A percentile compares a stretch with the other conserved stretches of the same genome.
These are phyloP conservation scores for Neurospora sp. DNA, from an alignment of 495 filamentous ascomycete genomes.

Conservation along the genomic window DNA sequence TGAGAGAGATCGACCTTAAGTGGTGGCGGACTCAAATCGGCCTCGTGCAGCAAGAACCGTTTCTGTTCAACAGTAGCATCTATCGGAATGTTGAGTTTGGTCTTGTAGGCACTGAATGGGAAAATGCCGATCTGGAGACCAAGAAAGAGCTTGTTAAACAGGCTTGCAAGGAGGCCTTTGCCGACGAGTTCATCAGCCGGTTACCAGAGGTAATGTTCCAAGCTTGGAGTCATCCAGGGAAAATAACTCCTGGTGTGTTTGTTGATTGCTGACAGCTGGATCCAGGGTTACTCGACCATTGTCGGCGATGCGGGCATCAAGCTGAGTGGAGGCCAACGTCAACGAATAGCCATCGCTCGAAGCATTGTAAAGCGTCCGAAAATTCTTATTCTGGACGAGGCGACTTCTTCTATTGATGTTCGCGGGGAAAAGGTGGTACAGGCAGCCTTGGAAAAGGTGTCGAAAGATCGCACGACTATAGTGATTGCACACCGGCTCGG, in stretches of 20 bases:
- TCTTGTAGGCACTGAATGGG: slow-evolving; percentile 52
- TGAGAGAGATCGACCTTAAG: slow-evolving; percentile 45
- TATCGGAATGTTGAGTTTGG: slow-evolving; percentile 57
- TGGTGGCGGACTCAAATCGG: slow-evolving; percentile 59
- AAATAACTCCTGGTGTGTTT: background rate
- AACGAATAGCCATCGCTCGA: slow-evolving; percentile 58
- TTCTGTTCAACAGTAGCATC: slow-evolving; percentile 60
- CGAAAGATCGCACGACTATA: slow-evolving; percentile 46
- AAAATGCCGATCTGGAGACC: slow-evolving; percentile 35
- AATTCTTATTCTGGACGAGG: slow-evolving; percentile 80
- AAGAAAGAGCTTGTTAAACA: slow-evolving; percentile 47
- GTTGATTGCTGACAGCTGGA: background rate
- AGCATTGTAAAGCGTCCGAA: slow-evolving; percentile 67
- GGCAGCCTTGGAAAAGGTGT: slow-evolving; percentile 44
- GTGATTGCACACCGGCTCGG: slow-evolving; percentile 53
- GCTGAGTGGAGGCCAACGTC: slow-evolving; percentile 53
- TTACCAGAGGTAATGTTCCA: slow-evolving; percentile 38
- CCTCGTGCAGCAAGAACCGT: slow-evolving; percentile 60
- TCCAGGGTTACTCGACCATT: slow-evolving; percentile 51
- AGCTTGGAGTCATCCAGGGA: background rate
- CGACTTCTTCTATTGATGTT: slow-evolving; percentile 56
- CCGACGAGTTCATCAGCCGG: slow-evolving; percentile 49
- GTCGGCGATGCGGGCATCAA: slow-evolving; percentile 50
- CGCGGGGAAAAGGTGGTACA: slow-evolving; percentile 50
- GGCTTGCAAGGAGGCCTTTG: slow-evolving; percentile 52